Evolutionary conservation across 2,329 filamentous ascomycete genomes (phyloP), one percentile per base, ranked within the genome.

Genomic region (Stenocarpella maydis): DNA sequence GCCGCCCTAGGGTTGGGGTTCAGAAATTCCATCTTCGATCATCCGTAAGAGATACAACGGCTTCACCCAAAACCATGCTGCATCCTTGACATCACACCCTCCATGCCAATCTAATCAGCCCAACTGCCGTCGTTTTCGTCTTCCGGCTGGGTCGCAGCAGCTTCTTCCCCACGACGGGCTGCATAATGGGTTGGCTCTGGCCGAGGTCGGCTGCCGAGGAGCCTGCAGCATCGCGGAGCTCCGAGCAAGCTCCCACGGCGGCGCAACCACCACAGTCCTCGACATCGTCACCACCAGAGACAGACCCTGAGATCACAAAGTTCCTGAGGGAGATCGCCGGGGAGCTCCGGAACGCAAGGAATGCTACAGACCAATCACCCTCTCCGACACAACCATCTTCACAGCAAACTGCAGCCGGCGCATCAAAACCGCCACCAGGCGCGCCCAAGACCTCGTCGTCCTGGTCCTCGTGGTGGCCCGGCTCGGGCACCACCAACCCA

Each of bases 171-270:
- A 43, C 71, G 60, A 39, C 54, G 47, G 43, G 21, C 39, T 49
- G 72, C 74, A 80, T 67, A 72, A 91, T 91, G 88, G 88, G 87
- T 73, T 91, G 88, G 88, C 81, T 89, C 71, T 90, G 87, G 87
- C 82, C 85, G 70, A 82, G 80, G 7, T 72, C 79, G n/a, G 74
- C 80, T 19, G 71, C 80, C 19, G 71, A 81, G 19, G 77, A 78
- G 73, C 71, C 72, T 41, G 39, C 76, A 73, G 70, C 73, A 76
- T 39, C 74, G 52, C 52, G 69, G 65, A 65, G 21, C 71, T 19
- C 66, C 63, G 76, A 52, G 61, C 68, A 70, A 50, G 66, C 64
- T 21, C 52, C 61, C 45, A 34, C 68, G 39, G 64, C 68, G 12
- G 49, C 65, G 26, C 37, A 47, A 47, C 71, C 43, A 68, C 74